phyloP scores from a whole-genome alignment of 495 filamentous ascomycete genomes.

The Penicillium crystallinum region DNA sequence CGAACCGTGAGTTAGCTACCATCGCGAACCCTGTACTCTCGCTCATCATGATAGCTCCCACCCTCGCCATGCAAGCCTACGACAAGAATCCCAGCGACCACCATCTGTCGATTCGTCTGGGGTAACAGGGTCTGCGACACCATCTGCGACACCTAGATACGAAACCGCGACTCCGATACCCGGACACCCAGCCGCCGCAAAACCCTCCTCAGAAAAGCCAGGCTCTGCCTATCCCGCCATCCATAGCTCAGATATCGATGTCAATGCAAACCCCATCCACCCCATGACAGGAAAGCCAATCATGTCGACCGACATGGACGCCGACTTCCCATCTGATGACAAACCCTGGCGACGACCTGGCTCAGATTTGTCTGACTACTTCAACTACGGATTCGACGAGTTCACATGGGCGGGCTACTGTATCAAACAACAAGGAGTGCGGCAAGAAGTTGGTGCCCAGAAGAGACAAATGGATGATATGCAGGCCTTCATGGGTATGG shows the following conservation, averaged over 20 bases:
- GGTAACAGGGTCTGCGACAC: slow-evolving; percentile 28
- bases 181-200: slow-evolving; percentile 30
- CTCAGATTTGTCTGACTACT: slow-evolving; percentile 93
- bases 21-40: slow-evolving; percentile 4
- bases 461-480: slow-evolving; percentile 87
- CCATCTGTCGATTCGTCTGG: slow-evolving; percentile 45
- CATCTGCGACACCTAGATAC: slow-evolving; percentile 34
- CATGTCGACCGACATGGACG: slow-evolving; percentile 66
- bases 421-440: slow-evolving; percentile 73
- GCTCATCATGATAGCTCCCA: slow-evolving; percentile 27
- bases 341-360: slow-evolving; percentile 96
- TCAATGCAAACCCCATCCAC: slow-evolving; percentile 76
- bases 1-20: slow-evolving; percentile 41
- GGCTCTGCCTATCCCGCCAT: slow-evolving; percentile 59
- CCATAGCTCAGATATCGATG: slow-evolving; percentile 75
- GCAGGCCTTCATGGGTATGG: slow-evolving; percentile 76
- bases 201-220: slow-evolving; percentile 40
- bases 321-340: slow-evolving; percentile 69
- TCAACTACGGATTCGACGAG: slow-evolving; percentile 99
- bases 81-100: slow-evolving; percentile 62
- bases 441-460: slow-evolving; percentile 65
- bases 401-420: slow-evolving; percentile 98
- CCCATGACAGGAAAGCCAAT: slow-evolving; percentile 70
- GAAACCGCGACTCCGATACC: slow-evolving; percentile 44
- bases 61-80: slow-evolving; percentile 42